phyloP scores from a whole-genome alignment of 805 yeast genomes.

The Metschnikowia cerradonensis region DNA sequence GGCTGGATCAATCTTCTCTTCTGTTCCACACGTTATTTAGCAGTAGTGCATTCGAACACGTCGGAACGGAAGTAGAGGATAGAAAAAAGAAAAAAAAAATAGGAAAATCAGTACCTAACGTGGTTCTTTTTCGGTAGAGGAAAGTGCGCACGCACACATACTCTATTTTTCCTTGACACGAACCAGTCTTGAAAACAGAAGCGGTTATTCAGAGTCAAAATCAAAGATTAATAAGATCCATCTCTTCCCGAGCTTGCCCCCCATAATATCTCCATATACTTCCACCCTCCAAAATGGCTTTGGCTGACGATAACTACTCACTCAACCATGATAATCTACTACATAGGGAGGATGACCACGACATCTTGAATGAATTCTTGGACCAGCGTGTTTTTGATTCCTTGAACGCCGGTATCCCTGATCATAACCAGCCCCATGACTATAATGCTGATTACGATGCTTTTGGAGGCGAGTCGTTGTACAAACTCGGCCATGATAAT shows the following conservation, averaged over 20 bases:
- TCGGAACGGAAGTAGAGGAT: neutral
- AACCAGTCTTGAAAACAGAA: neutral
- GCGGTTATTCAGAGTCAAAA: neutral
- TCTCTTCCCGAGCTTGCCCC: neutral
- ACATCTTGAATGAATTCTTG: conserved; percentile 54
- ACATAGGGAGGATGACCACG: conserved; percentile 35
- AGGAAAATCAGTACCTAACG: neutral
- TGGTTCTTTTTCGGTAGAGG: neutral
- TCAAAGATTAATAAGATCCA: neutral
- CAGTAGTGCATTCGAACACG: neutral
- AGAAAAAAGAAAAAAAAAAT: neutral
- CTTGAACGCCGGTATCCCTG: conserved; percentile 20
- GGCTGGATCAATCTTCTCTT: neutral
- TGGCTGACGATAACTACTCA: conserved; percentile 22
- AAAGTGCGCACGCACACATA: neutral
- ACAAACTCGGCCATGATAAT: conserved; percentile 4
- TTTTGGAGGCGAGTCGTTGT: conserved; percentile 6
- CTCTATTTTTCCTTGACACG: neutral
- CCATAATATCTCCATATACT: neutral
- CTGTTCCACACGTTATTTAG: neutral
- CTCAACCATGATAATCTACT: conserved; percentile 23
- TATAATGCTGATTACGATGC: conserved; percentile 2
- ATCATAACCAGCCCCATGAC: conserved; percentile 1
- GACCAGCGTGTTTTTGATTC: conserved; percentile 50
- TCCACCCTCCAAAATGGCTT: conserved; percentile 13